Base-by-base conservation (phyloP, 441 rosid species). In the Viola pubescens region DNA sequence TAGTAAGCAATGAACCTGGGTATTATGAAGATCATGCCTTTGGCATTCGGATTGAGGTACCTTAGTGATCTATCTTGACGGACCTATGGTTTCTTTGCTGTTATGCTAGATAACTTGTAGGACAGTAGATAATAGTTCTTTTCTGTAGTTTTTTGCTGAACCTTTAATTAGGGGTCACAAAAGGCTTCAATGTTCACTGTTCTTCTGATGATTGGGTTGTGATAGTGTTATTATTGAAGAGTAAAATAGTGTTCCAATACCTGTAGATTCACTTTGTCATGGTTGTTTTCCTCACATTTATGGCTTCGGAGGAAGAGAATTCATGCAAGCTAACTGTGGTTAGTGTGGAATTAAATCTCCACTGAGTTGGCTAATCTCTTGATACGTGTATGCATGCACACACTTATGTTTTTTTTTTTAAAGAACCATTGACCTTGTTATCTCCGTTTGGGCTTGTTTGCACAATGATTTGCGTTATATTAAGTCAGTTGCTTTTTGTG, bases 1-100 rank as follows among this genome's bases (percentile, higher is more conserved):
- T 94, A 59, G 91, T 94, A 48, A 94, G 98, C 83, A 94, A 89
- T 49, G 98, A 94, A 78, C 98, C 98, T 3, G 97, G 98, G 50
- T 94, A 94, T 65, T 88, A 94, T 62, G 98, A 94, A 81, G 98
- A 89, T 75, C 92, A 88, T 70, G 88, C 97, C 57, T 89, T 92
- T 68, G 98, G 98, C 63, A 92, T 92, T 79, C 87, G 96, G 55
- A 92, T 89, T 58, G 97, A 92, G 97, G 98, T 89, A 70, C 16
- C 39, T 7, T 63, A 51, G 45, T 61, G 9, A n/a, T 37, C 14
- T 44, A 34, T 19, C 52, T 64, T 42, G 59, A 14, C 46, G 62
- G 44, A 58, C 4, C 3, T n/a, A 41, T 8, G 10, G 37, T 34
- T 62, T 12, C 52, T 7, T 3, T 53, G 42, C 10, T 14, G 34